A percentile compares a stretch with the other conserved stretches of the same genome.
Evolutionary conservation across 1,284 basidiomycete species (phyloP).

Genomic region (Bjerkandera adusta): DNA sequence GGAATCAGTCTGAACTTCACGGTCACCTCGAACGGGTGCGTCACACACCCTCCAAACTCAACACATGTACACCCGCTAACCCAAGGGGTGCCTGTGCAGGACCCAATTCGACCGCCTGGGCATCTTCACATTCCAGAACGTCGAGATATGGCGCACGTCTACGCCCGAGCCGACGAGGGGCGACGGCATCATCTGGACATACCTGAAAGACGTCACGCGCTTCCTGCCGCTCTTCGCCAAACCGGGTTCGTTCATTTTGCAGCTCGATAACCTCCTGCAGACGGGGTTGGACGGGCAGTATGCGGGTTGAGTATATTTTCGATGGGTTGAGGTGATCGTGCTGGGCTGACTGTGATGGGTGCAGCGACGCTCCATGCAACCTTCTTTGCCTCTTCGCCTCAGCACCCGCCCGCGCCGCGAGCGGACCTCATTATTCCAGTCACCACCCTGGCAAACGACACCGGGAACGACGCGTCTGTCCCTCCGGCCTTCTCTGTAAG

Average conservation of each 20-base stretch:
- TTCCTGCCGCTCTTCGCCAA: slow-evolving; percentile 69
- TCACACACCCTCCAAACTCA: not conserved
- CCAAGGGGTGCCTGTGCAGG: slow-evolving; percentile 1
- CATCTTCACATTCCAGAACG: slow-evolving; percentile 71
- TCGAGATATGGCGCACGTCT: slow-evolving; percentile 80
- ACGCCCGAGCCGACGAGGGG: slow-evolving; percentile 71
- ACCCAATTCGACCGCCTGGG: slow-evolving; percentile 77
- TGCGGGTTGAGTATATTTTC: slow-evolving; percentile 45
- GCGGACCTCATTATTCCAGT: slow-evolving; percentile 69
- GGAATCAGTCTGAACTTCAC: slow-evolving; percentile 73
- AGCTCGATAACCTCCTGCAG: slow-evolving; percentile 68
- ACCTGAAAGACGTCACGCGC: slow-evolving; percentile 72
- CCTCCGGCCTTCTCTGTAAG: slow-evolving; percentile 70
- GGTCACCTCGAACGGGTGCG: slow-evolving; percentile 65
- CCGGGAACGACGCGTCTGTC: slow-evolving; percentile 68
- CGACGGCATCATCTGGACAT: slow-evolving; percentile 77
- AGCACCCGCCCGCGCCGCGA: slow-evolving; percentile 55
- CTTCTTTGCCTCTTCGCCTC: slow-evolving; percentile 58
- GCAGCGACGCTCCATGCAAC: slow-evolving; percentile 67
- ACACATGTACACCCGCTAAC: not conserved
- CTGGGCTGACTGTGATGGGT: not conserved
- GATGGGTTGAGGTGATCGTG: too few relatives aligned
- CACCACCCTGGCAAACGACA: slow-evolving; percentile 57
- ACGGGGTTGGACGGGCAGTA: slow-evolving; percentile 62
- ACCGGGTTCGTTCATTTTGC: slow-evolving; percentile 65